Evolutionary conservation across 306 rosid species (phyloP), one percentile per base, ranked within the genome.

Genomic region (Mucuna pruriens): DNA sequence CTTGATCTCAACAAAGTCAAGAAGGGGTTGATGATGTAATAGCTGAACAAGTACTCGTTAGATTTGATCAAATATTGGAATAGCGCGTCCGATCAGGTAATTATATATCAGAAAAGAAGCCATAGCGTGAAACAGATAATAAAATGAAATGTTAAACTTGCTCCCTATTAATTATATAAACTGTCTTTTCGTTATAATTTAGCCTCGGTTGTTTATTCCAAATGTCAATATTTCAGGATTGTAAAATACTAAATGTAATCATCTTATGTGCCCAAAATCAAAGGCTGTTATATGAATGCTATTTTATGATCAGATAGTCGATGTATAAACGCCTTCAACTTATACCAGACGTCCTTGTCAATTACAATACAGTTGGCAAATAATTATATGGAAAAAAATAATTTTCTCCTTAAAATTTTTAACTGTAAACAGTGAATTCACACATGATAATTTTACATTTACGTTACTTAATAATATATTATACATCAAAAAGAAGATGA

Each of bases 1-100:
- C 58, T 68, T 46, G 66, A 67, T 16, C 25, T 67, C n/a, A 57
- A 69, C 82, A 11, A 82, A 76, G 82, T 76, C 62, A 70, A 48
- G 17, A 31, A 57, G n/a, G 29, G 33, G 76, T 51, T 77, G 22
- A 49, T 12, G 52, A 75, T n/a, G 42, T 19, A 17, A 25, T 74
- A 29, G 54, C 44, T 54, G 77, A 71, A 71, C 6, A 29, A 71
- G 82, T 57, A 46, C 36, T 42, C 4, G 45, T 5, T n/a, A 42
- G 54, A 83, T 60, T 46, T 45, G 7, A 48, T 70, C 63, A 77
- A 49, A 55, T 45, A 26, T 58, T 75, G 23, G 20, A 62, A 16
- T 61, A 83, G 22, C 79, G 79, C 77, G 82, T 77, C 1, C 42
- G 3, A 64, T n/a, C 0, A 33, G 73, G 16, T 36, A n/a, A 39